Conservation (phyloP, 352 stramenopile species). For the Phytopythium boreale region DNA sequence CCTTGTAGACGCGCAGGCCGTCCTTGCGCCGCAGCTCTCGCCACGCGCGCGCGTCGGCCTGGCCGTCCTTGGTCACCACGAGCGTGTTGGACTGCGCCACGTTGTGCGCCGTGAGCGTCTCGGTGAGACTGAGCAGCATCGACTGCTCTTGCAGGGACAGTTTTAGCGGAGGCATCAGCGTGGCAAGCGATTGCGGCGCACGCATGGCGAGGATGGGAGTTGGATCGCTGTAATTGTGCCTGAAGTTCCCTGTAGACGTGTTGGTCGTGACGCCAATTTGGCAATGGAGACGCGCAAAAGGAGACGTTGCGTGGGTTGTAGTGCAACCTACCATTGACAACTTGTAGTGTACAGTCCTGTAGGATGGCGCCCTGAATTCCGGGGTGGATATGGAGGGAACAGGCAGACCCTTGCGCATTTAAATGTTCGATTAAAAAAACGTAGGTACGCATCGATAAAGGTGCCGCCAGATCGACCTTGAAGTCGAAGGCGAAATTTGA, state of each 20-base stretch:
- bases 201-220: background rate
- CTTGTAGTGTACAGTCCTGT: too few species aligned
- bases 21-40: slow-evolving; percentile 24
- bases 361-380: background rate
- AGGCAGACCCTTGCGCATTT: background rate
- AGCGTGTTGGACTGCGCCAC: slow-evolving; percentile 50
- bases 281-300: background rate
- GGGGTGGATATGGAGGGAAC: too few species aligned
- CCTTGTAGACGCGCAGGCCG: slow-evolving; percentile 31
- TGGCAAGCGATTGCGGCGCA: background rate
- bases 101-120: slow-evolving; percentile 42
- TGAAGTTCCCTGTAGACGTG: background rate
- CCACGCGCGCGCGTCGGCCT: slow-evolving; percentile 32
- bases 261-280: background rate
- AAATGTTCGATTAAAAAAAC: background rate
- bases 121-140: slow-evolving; percentile 30
- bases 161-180: background rate
- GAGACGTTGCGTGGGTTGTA: background rate
- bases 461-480: too few species aligned
- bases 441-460: background rate
- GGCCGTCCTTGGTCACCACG: slow-evolving; percentile 37
- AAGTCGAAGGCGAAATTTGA: background rate
- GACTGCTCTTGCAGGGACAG: slow-evolving; percentile 27
- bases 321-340: too few species aligned
- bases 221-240: background rate